Base-by-base conservation (phyloP, 2,329 filamentous ascomycete genomes). In the Diaporthe citri region DNA sequence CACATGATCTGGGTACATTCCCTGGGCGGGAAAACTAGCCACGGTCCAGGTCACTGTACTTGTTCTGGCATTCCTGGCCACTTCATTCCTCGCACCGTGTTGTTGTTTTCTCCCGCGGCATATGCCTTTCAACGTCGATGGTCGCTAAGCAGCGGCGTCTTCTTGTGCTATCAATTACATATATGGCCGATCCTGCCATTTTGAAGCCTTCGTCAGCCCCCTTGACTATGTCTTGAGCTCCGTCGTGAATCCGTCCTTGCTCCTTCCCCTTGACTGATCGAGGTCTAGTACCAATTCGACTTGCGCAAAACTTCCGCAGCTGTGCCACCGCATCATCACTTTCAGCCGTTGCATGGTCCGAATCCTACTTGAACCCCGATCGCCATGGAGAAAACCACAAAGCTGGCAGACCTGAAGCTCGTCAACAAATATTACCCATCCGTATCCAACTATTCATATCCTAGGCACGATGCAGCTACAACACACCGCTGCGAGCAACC, bases 1-100 rank as follows among this genome's bases (percentile, higher is more conserved):
- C 57, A 7, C 59, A 34, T 43, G 57, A 20, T 46, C 25, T 46
- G 25, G 57, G 48, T 72, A 72, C 71, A 56, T 72, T 46, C 57
- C 71, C 71, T 36, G 7, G 13, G 48, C 57, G 15, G 17, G 25
- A 28, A 55, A 25, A 55, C 34, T 8, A 36, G 46, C 59, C 51
- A 25, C 28, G n/a, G 13, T 3, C n/a, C 46, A 72, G 17, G 71
- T 72, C 71, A 72, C 71, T 41, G 28, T 62, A 52, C 71, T 64
- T 55, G 12, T 36, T 34, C 41, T n/a, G 55, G 46, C 75, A 76
- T 76, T 76, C 75, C 75, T 75, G 25, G 46, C 39, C 20, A 43
- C 56, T 72, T 39, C 75, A 76, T 76, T 76, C 73, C 75, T 75
- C 69, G 64, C 73, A 69, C 74, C 70, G 73, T 76, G 75, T 76